Evolutionary conservation across 2,329 filamentous ascomycete genomes (phyloP), one percentile per base, ranked within the genome.

Genomic region (Teratosphaeria viscida): DNA sequence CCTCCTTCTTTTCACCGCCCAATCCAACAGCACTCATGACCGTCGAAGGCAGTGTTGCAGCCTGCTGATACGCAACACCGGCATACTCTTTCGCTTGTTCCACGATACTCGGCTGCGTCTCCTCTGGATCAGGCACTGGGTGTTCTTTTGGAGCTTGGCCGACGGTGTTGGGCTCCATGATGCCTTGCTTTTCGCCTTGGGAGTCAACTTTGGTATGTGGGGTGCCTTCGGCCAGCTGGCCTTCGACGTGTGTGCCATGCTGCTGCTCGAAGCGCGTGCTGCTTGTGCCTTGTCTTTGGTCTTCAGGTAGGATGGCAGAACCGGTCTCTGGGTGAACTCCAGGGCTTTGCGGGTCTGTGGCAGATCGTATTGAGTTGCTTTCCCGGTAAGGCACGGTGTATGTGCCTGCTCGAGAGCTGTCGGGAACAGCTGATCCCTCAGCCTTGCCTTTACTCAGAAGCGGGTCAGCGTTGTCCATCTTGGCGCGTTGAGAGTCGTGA

Each of bases 101-200:
- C 19, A 79, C 60, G 54, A 75, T 72, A 1, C 72, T 68, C 26
- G 72, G 70, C n/a, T 70, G 69, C 8, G 60, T 32, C 5, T 68
- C 67, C 10, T 60, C 35, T 3, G 64, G 56, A 1, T 57, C 55
- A 2, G 69, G 67, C 2, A 76, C 65, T 0, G 74, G 70, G 37
- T 75, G 73, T 55, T 79, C 76, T 65, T 80, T 80, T 8, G 76
- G 75, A 55, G 77, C 77, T 64, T 80, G 78, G 2, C 77, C 77
- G 29, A 80, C 72, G 11, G 77, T 80, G 57, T 67, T 67, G 14
- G 78, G 76, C 62, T 80, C 78, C 72, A 79, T 78, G 5, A 77
- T 74, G 8, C 71, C 69, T 14, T 75, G 75, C 64, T 75, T 75
- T 59, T 77, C 76, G 56, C 77, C 76, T 61, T 75, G 66, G 14